These are phyloP conservation scores for Prunus persica DNA, from an alignment of 306 rosid genomes.

Conservation along the genomic window DNA sequence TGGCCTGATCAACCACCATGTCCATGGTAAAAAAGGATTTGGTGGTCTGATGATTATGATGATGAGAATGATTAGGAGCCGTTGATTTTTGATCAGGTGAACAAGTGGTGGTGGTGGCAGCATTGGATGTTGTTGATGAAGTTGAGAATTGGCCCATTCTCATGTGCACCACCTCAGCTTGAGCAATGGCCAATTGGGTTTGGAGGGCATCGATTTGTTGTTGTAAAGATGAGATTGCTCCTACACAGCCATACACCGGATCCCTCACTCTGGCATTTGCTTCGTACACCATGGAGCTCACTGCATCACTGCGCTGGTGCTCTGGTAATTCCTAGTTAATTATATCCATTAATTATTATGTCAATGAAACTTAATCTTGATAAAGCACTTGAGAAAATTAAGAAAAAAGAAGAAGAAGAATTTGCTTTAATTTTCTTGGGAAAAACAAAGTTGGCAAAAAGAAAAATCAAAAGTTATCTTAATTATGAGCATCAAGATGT, in stretches of 20 bases:
- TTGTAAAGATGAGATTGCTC: constrained; percentile 87
- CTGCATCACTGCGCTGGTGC: constrained; percentile 86
- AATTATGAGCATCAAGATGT: neutral
- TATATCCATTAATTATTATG: neutral
- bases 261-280: constrained; percentile 94
- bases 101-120: neutral
- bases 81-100: neutral
- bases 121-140: neutral
- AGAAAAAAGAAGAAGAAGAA: neutral
- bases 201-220: constrained; percentile 80
- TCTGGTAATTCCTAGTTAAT: constrained; percentile 69
- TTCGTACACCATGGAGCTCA: constrained; percentile 94
- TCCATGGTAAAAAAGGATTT: constrained; percentile 70
- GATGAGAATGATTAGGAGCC: constrained; percentile 20
- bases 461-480: neutral
- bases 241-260: constrained; percentile 93
- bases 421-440: neutral
- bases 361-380: no score
- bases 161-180: constrained; percentile 80
- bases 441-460: neutral
- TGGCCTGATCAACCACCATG: constrained; percentile 53
- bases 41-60: constrained; percentile 24
- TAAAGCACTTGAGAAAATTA: neutral
- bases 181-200: constrained; percentile 72
- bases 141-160: constrained; percentile 44